A percentile compares a stretch with the other conserved stretches of the same genome.
These are phyloP conservation scores for Fraxinus ornus DNA, from an alignment of 305 asterid genomes.

Conservation along the genomic window DNA sequence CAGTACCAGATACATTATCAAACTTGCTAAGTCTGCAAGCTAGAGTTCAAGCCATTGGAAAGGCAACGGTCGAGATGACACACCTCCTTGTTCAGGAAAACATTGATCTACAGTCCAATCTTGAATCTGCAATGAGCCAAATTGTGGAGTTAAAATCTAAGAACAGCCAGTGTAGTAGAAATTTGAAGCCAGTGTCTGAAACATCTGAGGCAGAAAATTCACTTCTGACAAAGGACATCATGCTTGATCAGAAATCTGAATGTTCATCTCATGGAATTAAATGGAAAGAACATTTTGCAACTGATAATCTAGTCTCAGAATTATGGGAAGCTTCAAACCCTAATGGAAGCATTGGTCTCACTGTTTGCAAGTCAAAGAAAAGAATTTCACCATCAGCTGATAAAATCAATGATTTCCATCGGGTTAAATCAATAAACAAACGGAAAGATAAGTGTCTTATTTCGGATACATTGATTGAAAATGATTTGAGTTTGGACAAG, in stretches of 20 bases:
- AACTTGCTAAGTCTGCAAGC: slow-evolving; percentile 53
- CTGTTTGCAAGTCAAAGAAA: slow-evolving; percentile 37
- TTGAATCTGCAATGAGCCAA: slow-evolving; percentile 63
- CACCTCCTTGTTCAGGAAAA: slow-evolving; percentile 59
- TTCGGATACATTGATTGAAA: slow-evolving; percentile 37
- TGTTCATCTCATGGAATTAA: slow-evolving; percentile 61
- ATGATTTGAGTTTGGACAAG: slow-evolving; percentile 55
- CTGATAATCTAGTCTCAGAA: slow-evolving; percentile 45
- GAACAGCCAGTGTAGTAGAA: slow-evolving; percentile 48
- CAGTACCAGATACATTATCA: slow-evolving; percentile 27
- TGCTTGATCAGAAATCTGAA: slow-evolving; percentile 88
- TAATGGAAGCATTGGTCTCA: slow-evolving; percentile 37
- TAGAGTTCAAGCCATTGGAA: slow-evolving; percentile 58
- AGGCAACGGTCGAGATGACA: slow-evolving; percentile 49
- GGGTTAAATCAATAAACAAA: slow-evolving; percentile 50
- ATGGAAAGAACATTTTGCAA: slow-evolving; percentile 48
- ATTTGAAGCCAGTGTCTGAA: slow-evolving; percentile 52
- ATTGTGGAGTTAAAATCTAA: slow-evolving; percentile 66
- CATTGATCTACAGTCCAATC: slow-evolving; percentile 49
- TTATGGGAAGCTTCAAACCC: slow-evolving; percentile 43
- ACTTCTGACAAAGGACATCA: slow-evolving; percentile 78
- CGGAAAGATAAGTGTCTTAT: slow-evolving; percentile 36
- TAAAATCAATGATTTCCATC: slow-evolving; percentile 30
- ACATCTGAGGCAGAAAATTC: slow-evolving; percentile 62
- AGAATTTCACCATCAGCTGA: slow-evolving; percentile 32